A percentile compares a stretch with the other conserved stretches of the same genome.
phyloP scores from a whole-genome alignment of 352 stramenopile genomes.

The Globisporangium rhizosaccharum region DNA sequence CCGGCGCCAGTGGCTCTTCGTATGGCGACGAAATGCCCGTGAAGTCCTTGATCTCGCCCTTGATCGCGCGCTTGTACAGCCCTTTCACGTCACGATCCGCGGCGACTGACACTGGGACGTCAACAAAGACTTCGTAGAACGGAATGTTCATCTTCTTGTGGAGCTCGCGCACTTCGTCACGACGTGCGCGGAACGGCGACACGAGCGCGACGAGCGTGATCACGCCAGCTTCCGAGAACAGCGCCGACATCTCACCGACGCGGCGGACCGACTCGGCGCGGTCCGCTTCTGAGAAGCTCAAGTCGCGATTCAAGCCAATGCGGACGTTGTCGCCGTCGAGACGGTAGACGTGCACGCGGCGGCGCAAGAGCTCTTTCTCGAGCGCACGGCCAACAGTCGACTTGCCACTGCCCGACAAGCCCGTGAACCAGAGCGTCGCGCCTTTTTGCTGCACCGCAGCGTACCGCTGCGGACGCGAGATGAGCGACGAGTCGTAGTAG shows the following conservation, averaged over 20 bases:
- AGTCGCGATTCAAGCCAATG: slow-evolving; percentile 96
- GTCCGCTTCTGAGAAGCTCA: slow-evolving; percentile 94
- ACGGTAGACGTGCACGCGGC: slow-evolving; percentile 95
- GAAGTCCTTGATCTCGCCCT: slow-evolving; percentile 98
- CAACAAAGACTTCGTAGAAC: slow-evolving; percentile 99
- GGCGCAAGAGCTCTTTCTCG: slow-evolving; percentile 92
- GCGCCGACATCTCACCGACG: slow-evolving; percentile 94
- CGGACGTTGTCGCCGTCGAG: slow-evolving; percentile 98
- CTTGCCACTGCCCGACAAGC: slow-evolving; percentile 96
- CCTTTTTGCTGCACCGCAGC: slow-evolving; percentile 92
- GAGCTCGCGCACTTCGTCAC: slow-evolving; percentile 92
- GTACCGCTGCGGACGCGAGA: slow-evolving; percentile 58
- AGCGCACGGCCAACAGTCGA: slow-evolving; percentile 96
- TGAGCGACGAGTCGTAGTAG: slow-evolving; percentile 78
- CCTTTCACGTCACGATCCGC: slow-evolving; percentile 97
- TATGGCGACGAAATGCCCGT: slow-evolving; percentile 98
- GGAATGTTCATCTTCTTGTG: slow-evolving; percentile 91
- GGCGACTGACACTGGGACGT: slow-evolving; percentile 95
- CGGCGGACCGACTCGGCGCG: slow-evolving; percentile 95
- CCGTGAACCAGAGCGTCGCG: slow-evolving; percentile 98
- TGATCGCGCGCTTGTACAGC: slow-evolving; percentile 90
- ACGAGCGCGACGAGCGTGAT: slow-evolving; percentile 98
- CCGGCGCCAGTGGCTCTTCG: slow-evolving; percentile 90
- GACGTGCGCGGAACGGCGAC: slow-evolving; percentile 91
- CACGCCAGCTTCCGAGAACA: slow-evolving; percentile 95